A percentile compares a stretch with the other conserved stretches of the same genome.
Conservation (phyloP, 1,139 yeast genomes). For the Pneumocystis jirovecii region DNA sequence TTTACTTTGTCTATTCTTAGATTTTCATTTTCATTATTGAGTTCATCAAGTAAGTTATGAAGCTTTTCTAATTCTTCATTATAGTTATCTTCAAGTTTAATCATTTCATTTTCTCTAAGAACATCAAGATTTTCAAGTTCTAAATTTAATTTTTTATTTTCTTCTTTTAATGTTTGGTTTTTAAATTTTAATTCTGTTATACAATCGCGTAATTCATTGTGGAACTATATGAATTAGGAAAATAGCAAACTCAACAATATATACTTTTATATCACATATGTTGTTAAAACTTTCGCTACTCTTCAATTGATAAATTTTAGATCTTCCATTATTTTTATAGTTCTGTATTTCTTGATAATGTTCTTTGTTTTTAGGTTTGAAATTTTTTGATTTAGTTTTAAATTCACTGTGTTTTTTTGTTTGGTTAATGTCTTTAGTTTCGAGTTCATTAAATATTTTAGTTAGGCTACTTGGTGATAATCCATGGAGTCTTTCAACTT, state of each 20-base stretch:
- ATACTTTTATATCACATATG: neutral
- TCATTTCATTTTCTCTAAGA: constrained; percentile 1
- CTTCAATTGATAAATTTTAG: neutral
- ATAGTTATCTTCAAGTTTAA: neutral
- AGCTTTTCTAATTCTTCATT: neutral
- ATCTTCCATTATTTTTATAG: neutral
- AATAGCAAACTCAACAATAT: neutral
- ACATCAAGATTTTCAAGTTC: neutral
- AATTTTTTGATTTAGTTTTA: neutral
- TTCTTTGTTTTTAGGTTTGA: neutral
- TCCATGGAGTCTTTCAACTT: neutral
- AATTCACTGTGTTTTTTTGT: neutral
- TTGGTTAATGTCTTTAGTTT: neutral
- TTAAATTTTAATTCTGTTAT: neutral
- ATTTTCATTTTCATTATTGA: neutral
- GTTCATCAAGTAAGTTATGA: neutral
- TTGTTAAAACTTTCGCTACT: neutral
- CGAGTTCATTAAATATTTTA: neutral
- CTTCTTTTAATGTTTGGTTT: neutral
- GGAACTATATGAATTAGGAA: neutral
- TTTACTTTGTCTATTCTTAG: neutral
- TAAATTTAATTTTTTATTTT: neutral
- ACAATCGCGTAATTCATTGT: neutral
- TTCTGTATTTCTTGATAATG: neutral
- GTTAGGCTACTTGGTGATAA: neutral